Percentiles rank a stretch among this genome's conserved stretches.
Conservation (phyloP, 2,329 filamentous ascomycete species). For the Venturiaceae sp. region DNA sequence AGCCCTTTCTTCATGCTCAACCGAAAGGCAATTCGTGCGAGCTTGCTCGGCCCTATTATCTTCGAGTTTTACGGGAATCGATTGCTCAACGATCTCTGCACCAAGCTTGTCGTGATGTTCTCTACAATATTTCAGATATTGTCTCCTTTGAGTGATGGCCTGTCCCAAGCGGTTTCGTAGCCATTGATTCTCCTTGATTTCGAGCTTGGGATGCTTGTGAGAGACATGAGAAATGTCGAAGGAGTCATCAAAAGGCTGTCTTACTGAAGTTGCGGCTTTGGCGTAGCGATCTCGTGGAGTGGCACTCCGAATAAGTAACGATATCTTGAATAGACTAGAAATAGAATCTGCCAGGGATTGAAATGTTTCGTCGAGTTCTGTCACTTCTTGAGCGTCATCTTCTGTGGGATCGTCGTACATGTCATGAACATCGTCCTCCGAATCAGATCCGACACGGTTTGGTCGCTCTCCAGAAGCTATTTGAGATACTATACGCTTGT, state of each 20-base stretch:
- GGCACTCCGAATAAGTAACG: constrained; percentile 16
- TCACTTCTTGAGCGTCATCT: background rate
- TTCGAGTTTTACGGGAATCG: background rate
- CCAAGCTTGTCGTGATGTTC: constrained; percentile 13
- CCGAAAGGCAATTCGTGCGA: background rate
- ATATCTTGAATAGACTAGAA: constrained; percentile 17
- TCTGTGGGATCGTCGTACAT: background rate
- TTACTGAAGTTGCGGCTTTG: constrained; percentile 10
- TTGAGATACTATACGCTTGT: constrained; percentile 7
- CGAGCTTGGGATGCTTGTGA: constrained; percentile 15
- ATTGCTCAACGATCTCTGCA: background rate
- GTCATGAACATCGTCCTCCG: background rate
- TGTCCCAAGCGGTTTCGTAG: constrained; percentile 14
- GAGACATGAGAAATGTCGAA: constrained; percentile 16
- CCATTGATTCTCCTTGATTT: constrained; percentile 12
- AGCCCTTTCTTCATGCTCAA: background rate
- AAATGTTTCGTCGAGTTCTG: constrained; percentile 15
- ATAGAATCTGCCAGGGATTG: constrained; percentile 13
- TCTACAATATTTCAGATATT: constrained; percentile 16
- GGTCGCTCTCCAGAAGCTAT: constrained; percentile 11
- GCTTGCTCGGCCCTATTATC: background rate
- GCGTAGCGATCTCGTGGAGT: constrained; percentile 17
- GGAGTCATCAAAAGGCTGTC: constrained; percentile 10
- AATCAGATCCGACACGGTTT: constrained; percentile 9
- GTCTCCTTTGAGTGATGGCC: constrained; percentile 16